Conservation (phyloP, 176 grass and related monocot genomes). For the Metroxylon sagu region DNA sequence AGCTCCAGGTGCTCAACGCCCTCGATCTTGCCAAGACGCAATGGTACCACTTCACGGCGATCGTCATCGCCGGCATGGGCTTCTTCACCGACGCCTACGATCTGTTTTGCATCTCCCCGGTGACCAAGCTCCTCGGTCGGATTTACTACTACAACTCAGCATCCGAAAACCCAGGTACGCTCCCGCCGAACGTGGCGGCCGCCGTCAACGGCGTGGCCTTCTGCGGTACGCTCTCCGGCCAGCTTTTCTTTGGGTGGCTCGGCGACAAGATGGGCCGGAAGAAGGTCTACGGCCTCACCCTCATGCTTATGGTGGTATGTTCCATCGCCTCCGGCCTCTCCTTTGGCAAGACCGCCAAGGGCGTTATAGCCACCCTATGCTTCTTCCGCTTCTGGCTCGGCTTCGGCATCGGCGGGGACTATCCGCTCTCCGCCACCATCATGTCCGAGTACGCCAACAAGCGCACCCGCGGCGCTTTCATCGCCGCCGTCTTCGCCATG, state of each 20-base stretch:
- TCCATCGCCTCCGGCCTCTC: conserved; percentile 14
- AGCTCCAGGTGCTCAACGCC: conserved; percentile 28
- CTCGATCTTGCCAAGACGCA: conserved; percentile 36
- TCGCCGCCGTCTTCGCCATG: neutral
- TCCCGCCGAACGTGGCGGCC: neutral
- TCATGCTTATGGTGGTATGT: conserved; percentile 12
- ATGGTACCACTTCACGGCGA: conserved; percentile 47
- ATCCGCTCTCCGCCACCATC: conserved; percentile 75
- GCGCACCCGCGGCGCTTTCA: conserved; percentile 27
- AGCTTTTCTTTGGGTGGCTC: conserved; percentile 15
- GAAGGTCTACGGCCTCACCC: conserved; percentile 10
- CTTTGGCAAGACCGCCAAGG: conserved; percentile 7
- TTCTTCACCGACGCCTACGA: conserved; percentile 27
- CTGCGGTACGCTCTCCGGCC: conserved; percentile 10
- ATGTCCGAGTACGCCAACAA: conserved; percentile 98
- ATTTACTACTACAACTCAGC: conserved; percentile 19
- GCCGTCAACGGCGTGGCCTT: conserved; percentile 9
- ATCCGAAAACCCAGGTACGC: neutral
- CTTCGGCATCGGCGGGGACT: conserved; percentile 90
- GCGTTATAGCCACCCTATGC: conserved; percentile 60
- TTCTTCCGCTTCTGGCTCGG: conserved; percentile 98
- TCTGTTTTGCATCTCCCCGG: conserved; percentile 29
- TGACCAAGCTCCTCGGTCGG: conserved; percentile 45
- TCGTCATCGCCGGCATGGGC: conserved; percentile 24
- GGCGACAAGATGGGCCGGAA: conserved; percentile 12